A percentile compares a stretch with the other conserved stretches of the same genome.
Conservation (phyloP, 2,329 filamentous ascomycete genomes). For the Exophiala sideris region DNA sequence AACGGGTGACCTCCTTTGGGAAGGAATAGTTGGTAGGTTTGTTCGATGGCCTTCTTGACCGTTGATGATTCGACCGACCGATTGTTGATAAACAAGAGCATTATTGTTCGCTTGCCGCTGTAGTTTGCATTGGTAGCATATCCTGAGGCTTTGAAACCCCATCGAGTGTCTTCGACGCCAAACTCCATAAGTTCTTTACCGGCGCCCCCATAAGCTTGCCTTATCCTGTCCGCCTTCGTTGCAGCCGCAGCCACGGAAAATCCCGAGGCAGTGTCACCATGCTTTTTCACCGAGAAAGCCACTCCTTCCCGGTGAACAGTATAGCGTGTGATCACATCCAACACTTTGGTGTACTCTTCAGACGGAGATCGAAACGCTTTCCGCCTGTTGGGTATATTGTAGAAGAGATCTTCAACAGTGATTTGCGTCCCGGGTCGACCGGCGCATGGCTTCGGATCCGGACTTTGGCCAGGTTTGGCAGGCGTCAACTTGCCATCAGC, state of each 20-base stretch:
- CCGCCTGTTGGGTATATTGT: slow-evolving; percentile 85
- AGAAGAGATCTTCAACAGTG: slow-evolving; percentile 94
- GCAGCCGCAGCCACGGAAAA: slow-evolving; percentile 75
- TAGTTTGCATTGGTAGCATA: slow-evolving; percentile 93
- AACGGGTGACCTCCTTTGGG: slow-evolving; percentile 95
- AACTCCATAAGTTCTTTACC: slow-evolving; percentile 86
- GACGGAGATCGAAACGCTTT: slow-evolving; percentile 85
- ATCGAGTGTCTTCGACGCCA: slow-evolving; percentile 66
- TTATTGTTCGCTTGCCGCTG: slow-evolving; percentile 79
- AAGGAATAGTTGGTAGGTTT: slow-evolving; percentile 80
- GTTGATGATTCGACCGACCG: slow-evolving; percentile 84
- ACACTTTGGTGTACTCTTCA: slow-evolving; percentile 96
- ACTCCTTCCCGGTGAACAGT: slow-evolving; percentile 89
- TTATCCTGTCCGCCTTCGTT: slow-evolving; percentile 74
- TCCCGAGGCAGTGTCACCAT: slow-evolving; percentile 79
- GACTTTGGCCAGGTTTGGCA: slow-evolving; percentile 79
- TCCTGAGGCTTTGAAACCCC: slow-evolving; percentile 79
- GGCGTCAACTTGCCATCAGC: slow-evolving; percentile 76
- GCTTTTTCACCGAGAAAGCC: slow-evolving; percentile 94
- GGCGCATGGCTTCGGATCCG: slow-evolving; percentile 82
- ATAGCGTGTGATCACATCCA: slow-evolving; percentile 90
- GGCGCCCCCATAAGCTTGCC: slow-evolving; percentile 78
- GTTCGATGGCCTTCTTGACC: slow-evolving; percentile 86
- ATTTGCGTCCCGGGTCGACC: slow-evolving; percentile 91
- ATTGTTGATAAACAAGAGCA: slow-evolving; percentile 95